Evolutionary conservation across 768 basidiomycete species (phyloP).

Genomic region (Rhodotorula graminis): DNA sequence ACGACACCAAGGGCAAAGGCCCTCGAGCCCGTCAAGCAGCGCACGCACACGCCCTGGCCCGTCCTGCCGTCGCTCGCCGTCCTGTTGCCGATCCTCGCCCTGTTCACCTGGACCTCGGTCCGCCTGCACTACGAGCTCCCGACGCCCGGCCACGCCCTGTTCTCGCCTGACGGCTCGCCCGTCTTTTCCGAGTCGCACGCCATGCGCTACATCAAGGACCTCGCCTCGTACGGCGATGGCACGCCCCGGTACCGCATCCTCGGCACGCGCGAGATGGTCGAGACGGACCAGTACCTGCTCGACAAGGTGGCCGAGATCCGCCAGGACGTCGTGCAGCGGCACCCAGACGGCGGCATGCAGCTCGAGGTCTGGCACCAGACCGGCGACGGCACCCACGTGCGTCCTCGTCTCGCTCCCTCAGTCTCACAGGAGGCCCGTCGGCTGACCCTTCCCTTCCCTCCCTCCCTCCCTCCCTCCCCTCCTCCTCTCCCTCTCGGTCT

Average conservation of each 20-base stretch:
- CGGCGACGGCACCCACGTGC: conserved; percentile 30
- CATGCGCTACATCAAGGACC: conserved; percentile 42
- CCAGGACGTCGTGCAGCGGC: conserved; percentile 55
- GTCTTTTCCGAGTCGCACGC: conserved; percentile 36
- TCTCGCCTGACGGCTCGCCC: conserved; percentile 18
- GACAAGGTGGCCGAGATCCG: conserved; percentile 61
- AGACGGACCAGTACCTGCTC: conserved; percentile 77
- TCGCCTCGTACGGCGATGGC: conserved; percentile 53
- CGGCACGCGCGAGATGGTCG: conserved; percentile 79
- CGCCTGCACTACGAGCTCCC: conserved; percentile 35
- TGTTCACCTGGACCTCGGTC: conserved; percentile 17
- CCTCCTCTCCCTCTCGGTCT: not conserved
- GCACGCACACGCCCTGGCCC: not conserved
- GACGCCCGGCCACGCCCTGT: not conserved
- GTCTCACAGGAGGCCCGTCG: too few species aligned
- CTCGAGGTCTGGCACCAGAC: conserved; percentile 84
- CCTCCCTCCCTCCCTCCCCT: not conserved
- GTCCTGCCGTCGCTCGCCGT: conserved; percentile 15
- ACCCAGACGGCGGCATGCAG: conserved; percentile 53
- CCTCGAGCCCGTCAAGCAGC: too few species aligned
- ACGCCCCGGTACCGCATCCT: conserved; percentile 77
- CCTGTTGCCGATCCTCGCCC: conserved; percentile 21
- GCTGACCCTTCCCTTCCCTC: too few species aligned
- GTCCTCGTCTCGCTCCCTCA: too few species aligned
- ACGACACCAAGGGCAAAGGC: not conserved